Evolutionary conservation across 768 basidiomycete species (phyloP), one percentile per base, ranked within the genome.

Genomic region (Mycena kentingensis): DNA sequence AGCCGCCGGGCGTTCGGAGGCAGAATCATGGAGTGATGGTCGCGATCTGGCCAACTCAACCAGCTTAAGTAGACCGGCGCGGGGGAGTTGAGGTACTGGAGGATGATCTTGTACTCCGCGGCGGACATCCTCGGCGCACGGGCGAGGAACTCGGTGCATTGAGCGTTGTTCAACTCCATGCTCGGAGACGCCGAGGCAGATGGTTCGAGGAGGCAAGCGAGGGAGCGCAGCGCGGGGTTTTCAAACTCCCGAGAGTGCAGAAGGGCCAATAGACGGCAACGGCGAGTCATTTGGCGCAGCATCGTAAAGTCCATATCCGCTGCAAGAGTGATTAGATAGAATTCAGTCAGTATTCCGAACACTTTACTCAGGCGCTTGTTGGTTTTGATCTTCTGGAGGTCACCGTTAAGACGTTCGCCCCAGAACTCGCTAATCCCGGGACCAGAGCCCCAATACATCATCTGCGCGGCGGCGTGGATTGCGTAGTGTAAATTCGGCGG

Each of bases 391-490:
- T 43, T 47, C 19, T 43, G 35, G 1, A 60, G 29, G 11, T 4
- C 3, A 13, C 52, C 52, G 51, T 63, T 63, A 24, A 55, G 4
- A 8, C 41, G 49, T 36, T 63, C 61, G n/a, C 59, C 58, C 8
- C 41, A 26, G 45, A 58, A 60, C 37, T 63, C 55, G 51, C 46
- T 52, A 5, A 62, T 19, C 5, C n/a, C 4, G 22, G 55, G 19
- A 10, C 55, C 4, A 39, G 61, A 50, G n/a, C 61, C 61, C 61
- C 58, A 62, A 39, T 46, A 52, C 35, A 45, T 60, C 2, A 60
- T 11, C 4, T 29, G 27, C 2, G 38, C 38, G 19, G 4, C 27
- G 24, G n/a, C 22, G 44, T 60, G 59, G 51, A 57, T 48, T 2
- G 55, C 51, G 50, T 39, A 63, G 26, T 63, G 58, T 19, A 49